These are phyloP conservation scores for Amphibolis antarctica DNA, from an alignment of 106 monocot species.

Conservation along the genomic window DNA sequence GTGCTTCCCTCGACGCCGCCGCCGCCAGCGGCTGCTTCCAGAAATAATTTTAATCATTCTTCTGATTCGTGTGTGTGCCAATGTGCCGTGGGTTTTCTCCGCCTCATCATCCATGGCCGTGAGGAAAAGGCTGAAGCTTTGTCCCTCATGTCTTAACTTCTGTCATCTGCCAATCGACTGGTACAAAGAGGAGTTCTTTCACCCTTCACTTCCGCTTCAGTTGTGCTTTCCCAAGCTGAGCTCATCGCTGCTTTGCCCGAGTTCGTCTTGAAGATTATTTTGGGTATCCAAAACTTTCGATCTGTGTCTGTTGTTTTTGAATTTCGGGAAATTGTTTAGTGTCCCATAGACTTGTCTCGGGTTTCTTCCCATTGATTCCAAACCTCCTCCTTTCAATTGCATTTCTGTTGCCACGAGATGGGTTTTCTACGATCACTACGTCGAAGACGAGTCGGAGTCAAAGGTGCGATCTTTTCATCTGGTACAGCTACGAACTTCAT, in stretches of 20 bases:
- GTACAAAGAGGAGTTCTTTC: no score
- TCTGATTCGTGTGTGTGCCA: no score
- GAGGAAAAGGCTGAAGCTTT: neutral
- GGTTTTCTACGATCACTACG: neutral
- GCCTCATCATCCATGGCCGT: neutral
- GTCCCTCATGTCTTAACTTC: no score
- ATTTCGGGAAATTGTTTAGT: neutral
- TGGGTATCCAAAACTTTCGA: neutral
- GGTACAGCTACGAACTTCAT: neutral
- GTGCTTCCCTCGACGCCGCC: no score
- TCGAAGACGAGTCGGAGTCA: neutral
- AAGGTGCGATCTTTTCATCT: neutral
- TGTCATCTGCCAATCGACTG: no score
- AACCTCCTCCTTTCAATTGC: neutral
- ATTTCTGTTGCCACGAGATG: neutral
- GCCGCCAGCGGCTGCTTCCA: no score
- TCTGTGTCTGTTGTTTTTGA: neutral
- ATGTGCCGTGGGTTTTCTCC: neutral
- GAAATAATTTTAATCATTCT: no score
- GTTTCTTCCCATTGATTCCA: neutral
- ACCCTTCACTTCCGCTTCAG: no score
- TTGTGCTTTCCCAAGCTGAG: no score
- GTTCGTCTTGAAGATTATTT: no score
- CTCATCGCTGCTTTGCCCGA: no score
- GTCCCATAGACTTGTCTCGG: neutral